phyloP scores from a whole-genome alignment of 1,284 basidiomycete genomes.

The Erythrobasidium hasegawianum region DNA sequence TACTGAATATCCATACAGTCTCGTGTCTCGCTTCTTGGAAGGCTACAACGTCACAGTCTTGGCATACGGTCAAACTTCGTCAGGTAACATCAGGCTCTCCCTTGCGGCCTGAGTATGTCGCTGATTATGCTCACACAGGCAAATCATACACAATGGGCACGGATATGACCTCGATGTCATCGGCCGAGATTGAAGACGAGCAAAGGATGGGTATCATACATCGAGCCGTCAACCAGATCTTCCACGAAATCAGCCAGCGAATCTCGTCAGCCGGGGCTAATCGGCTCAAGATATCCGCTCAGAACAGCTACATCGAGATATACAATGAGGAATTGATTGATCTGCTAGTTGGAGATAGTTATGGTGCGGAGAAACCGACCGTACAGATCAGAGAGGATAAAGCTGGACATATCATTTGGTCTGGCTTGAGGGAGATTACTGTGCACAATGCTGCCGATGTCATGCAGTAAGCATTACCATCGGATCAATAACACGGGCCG shows the following conservation, averaged over 20 bases:
- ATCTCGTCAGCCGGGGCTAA: slow-evolving; percentile 57
- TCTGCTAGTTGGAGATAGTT: slow-evolving; percentile 69
- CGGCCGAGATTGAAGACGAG: slow-evolving; percentile 41
- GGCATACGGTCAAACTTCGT: slow-evolving; percentile 96
- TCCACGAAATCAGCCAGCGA: slow-evolving; percentile 68
- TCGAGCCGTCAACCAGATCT: slow-evolving; percentile 86
- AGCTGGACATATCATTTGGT: slow-evolving; percentile 94
- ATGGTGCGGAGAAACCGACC: slow-evolving; percentile 61
- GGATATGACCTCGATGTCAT: slow-evolving; percentile 1
- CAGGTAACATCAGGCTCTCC: slow-evolving; percentile 61
- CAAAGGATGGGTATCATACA: slow-evolving; percentile 75
- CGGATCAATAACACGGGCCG: slow-evolving; percentile 5
- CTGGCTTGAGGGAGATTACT: slow-evolving; percentile 82
- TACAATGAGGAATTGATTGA: slow-evolving; percentile 86
- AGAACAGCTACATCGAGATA: slow-evolving; percentile 89
- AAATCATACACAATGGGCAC: slow-evolving; percentile 29
- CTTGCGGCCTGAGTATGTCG: slow-evolving; percentile 72
- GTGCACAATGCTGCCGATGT: slow-evolving; percentile 81
- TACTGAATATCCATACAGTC: slow-evolving; percentile 41
- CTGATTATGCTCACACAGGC: slow-evolving; percentile 57
- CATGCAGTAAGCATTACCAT: slow-evolving; percentile 67
- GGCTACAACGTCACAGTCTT: slow-evolving; percentile 97
- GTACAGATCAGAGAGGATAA: slow-evolving; percentile 97
- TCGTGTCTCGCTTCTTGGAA: slow-evolving; percentile 85
- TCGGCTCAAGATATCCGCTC: slow-evolving; percentile 58